phyloP scores from a whole-genome alignment of 2,329 filamentous ascomycete species.

The Biscogniauxia sp. region DNA sequence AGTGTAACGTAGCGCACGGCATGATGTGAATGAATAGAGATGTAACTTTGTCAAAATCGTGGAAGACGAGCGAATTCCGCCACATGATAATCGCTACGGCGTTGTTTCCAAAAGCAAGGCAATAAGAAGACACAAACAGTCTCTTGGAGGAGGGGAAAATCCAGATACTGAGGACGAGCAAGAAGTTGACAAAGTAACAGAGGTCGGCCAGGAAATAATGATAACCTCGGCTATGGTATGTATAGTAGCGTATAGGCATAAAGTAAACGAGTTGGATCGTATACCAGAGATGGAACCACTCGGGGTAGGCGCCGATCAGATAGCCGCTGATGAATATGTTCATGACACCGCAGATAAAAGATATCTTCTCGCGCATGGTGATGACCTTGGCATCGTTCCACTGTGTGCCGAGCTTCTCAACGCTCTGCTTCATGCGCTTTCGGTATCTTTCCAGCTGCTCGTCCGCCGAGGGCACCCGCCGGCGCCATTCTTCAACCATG shows the following conservation, averaged over 20 bases:
- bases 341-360: slow-evolving; percentile 92
- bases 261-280: slow-evolving; percentile 85
- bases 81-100: slow-evolving; percentile 98
- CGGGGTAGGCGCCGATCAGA: slow-evolving; percentile 79
- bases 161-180: slow-evolving; percentile 82
- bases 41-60: slow-evolving; percentile 97
- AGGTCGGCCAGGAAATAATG: slow-evolving; percentile 97
- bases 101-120: slow-evolving; percentile 93
- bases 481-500: slow-evolving; percentile 90
- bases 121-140: slow-evolving; percentile 88
- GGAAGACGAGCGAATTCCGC: slow-evolving; percentile 97
- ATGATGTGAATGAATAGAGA: slow-evolving; percentile 99
- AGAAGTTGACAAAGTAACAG: slow-evolving; percentile 96
- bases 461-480: slow-evolving; percentile 79
- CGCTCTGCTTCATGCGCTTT: slow-evolving; percentile 79
- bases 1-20: slow-evolving; percentile 92
- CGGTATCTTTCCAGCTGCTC: slow-evolving; percentile 91
- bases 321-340: slow-evolving; percentile 98
- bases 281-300: slow-evolving; percentile 93
- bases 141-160: slow-evolving; percentile 86
- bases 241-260: slow-evolving; percentile 93
- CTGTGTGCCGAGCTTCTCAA: slow-evolving; percentile 79
- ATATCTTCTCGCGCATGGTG: slow-evolving; percentile 86
- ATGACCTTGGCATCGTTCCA: slow-evolving; percentile 92
- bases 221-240: slow-evolving; percentile 86